These are phyloP conservation scores for Heimioporus punctisporus DNA, from an alignment of 1,284 basidiomycete genomes.

Conservation along the genomic window DNA sequence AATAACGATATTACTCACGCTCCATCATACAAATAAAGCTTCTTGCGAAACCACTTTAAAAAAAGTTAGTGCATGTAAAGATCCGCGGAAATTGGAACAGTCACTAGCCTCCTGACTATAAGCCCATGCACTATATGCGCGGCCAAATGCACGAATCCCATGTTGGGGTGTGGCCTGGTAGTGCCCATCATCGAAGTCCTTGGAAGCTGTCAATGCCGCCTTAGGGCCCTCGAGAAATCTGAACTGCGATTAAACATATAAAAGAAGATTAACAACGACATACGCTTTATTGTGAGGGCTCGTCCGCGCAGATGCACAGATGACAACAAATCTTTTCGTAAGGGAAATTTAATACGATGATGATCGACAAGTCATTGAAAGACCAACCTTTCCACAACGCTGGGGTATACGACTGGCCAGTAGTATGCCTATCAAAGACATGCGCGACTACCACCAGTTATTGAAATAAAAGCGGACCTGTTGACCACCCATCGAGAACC, in stretches of 20 bases:
- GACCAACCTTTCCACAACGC: constrained; percentile 51
- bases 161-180: constrained; percentile 49
- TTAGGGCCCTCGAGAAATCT: constrained; percentile 66
- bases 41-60: no score
- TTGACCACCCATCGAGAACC: constrained; percentile 61
- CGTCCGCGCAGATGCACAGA: constrained; percentile 63
- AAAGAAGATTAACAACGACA: no score
- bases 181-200: constrained; percentile 57
- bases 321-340: constrained; percentile 44
- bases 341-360: neutral
- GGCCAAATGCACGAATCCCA: constrained; percentile 56
- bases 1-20: no score
- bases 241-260: no score
- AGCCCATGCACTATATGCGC: constrained; percentile 63
- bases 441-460: neutral
- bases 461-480: constrained; percentile 37
- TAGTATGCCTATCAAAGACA: constrained; percentile 50
- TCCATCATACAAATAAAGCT: no score
- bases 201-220: constrained; percentile 54
- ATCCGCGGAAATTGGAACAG: neutral
- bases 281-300: constrained; percentile 64
- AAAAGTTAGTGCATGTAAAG: no score
- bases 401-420: constrained; percentile 62
- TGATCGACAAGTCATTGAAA: neutral
- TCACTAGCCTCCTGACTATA: constrained; percentile 52